Percentiles rank a stretch among this genome's conserved stretches.
Conservation (phyloP, 2,329 filamentous ascomycete species). For the Curvularia sp. region DNA sequence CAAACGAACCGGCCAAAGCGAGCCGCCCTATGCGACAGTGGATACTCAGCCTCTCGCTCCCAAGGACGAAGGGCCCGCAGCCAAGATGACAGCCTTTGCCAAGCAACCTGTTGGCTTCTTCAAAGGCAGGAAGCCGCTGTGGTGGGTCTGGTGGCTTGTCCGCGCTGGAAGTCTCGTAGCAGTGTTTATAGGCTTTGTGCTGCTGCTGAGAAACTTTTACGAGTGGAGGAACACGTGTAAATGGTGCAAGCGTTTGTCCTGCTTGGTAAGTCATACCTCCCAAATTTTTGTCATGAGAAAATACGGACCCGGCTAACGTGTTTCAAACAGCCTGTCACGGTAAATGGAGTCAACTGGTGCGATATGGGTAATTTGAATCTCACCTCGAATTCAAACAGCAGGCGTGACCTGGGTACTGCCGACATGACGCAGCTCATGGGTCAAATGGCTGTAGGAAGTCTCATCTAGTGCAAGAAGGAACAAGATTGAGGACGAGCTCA, state of each 20-base stretch:
- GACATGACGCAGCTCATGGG: constrained; percentile 9
- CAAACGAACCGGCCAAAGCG: constrained; percentile 72
- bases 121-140: constrained; percentile 87
- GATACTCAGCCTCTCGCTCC: constrained; percentile 32
- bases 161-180: constrained; percentile 78
- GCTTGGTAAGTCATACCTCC: constrained; percentile 88
- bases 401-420: constrained; percentile 10
- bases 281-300: too few relatives aligned
- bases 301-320: constrained; percentile 8
- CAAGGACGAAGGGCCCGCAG: constrained; percentile 14
- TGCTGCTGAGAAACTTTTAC: constrained; percentile 93
- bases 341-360: constrained; percentile 47
- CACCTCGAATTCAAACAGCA: constrained; percentile 22
- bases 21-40: constrained; percentile 75
- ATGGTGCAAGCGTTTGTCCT: constrained; percentile 97
- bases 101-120: constrained; percentile 75
- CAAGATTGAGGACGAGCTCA: too few relatives aligned
- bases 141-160: constrained; percentile 98
- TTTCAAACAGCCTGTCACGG: constrained; percentile 29
- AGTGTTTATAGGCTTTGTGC: constrained; percentile 84
- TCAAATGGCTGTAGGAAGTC: constrained; percentile 4
- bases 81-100: constrained; percentile 53
- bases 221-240: constrained; percentile 74
- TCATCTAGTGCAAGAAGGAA: neutral
- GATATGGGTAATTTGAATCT: constrained; percentile 43